A percentile compares a stretch with the other conserved stretches of the same genome.
phyloP scores from a whole-genome alignment of 192 early-diverging fungal species.

The Linnemannia elongata region DNA sequence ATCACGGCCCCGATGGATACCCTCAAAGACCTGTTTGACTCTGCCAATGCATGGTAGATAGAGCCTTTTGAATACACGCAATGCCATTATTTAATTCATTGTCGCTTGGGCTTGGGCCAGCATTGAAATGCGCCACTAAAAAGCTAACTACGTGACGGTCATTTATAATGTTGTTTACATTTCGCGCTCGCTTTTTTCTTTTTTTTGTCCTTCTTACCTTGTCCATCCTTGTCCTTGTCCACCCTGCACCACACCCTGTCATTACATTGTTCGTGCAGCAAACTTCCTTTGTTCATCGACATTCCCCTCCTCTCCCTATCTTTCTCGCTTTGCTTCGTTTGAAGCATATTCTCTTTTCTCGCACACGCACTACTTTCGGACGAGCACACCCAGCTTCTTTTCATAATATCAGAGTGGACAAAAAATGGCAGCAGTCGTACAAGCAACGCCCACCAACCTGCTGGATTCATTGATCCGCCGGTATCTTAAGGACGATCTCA shows the following conservation, averaged over 20 bases:
- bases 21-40: not conserved
- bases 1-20: not conserved
- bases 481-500: conserved; percentile 57
- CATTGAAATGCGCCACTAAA: not conserved
- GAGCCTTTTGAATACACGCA: not conserved
- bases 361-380: too few species aligned
- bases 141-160: not conserved
- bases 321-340: too few species aligned
- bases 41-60: not conserved
- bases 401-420: not conserved
- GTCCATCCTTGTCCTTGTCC: not conserved
- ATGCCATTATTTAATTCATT: not conserved
- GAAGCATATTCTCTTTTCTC: too few species aligned
- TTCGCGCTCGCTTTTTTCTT: not conserved
- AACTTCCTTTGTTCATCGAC: not conserved
- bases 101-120: not conserved
- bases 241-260: not conserved
- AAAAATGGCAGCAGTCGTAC: conserved; percentile 30
- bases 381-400: too few species aligned
- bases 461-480: conserved; percentile 52
- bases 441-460: conserved; percentile 48
- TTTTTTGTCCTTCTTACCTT: not conserved
- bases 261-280: not conserved
- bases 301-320: not conserved
- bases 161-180: not conserved